Evolutionary conservation across 768 basidiomycete species (phyloP).

Genomic region (Tricholoma flavovirens): DNA sequence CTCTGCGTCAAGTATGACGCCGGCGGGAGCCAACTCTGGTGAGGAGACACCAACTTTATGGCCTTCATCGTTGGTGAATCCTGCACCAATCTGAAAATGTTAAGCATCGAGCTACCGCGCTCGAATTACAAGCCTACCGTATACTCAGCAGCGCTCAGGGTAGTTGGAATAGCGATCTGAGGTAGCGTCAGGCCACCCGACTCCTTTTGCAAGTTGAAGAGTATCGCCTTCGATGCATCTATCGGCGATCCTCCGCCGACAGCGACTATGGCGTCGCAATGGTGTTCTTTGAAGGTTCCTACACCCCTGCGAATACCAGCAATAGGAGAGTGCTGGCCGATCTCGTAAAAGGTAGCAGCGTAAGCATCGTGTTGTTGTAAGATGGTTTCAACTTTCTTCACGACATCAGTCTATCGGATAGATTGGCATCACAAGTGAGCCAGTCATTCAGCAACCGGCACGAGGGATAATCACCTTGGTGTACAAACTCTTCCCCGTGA

Average conservation of each 20-base stretch:
- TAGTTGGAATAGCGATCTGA: constrained; percentile 81
- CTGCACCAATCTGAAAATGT: constrained; percentile 49
- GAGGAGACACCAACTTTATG: constrained; percentile 55
- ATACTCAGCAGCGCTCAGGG: constrained; percentile 75
- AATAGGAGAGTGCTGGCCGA: constrained; percentile 68
- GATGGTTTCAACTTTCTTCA: constrained; percentile 48
- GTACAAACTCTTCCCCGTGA: constrained; percentile 66
- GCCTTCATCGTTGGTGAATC: constrained; percentile 66
- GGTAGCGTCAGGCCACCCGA: constrained; percentile 43
- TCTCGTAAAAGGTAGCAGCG: constrained; percentile 65
- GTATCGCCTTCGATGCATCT: constrained; percentile 71
- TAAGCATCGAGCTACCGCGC: neutral
- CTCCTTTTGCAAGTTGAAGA: constrained; percentile 57
- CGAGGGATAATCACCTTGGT: constrained; percentile 42
- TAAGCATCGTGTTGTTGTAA: constrained; percentile 54
- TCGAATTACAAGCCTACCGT: constrained; percentile 35
- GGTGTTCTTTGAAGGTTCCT: constrained; percentile 45
- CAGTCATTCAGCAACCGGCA: neutral
- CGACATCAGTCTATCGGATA: constrained; percentile 48
- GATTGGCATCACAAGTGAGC: neutral
- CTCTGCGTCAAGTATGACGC: constrained; percentile 74
- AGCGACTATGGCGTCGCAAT: constrained; percentile 64
- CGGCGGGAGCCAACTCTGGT: constrained; percentile 57
- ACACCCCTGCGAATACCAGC: constrained; percentile 57
- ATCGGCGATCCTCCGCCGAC: constrained; percentile 80